Conservation (phyloP, 148 eudicot genomes). For the Spergularia bocconei region DNA sequence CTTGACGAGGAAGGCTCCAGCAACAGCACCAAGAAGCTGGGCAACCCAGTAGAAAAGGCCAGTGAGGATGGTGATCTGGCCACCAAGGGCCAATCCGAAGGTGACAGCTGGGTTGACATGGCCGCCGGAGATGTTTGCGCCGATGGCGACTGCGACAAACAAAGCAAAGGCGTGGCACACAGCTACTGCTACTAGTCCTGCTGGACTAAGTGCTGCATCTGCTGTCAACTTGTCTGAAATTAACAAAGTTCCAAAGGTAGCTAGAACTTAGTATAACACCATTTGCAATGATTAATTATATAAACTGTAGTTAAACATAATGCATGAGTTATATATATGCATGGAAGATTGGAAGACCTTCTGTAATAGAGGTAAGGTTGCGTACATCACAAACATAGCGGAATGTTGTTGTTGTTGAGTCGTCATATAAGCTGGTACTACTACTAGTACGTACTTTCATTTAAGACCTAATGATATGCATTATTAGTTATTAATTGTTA, state of each 20-base stretch:
- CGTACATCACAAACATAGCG: too few species aligned
- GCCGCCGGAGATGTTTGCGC: conserved; percentile 89
- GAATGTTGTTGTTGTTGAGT: too few species aligned
- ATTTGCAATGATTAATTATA: too few species aligned
- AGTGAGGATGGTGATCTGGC: conserved; percentile 90
- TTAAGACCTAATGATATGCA: not conserved
- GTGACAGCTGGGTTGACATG: conserved; percentile 92
- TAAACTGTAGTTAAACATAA: too few species aligned
- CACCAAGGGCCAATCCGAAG: conserved; percentile 81
- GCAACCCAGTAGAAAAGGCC: conserved; percentile 53
- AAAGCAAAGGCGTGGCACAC: conserved; percentile 70
- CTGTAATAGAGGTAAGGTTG: too few species aligned
- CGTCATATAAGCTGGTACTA: too few species aligned
- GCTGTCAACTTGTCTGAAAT: conserved; percentile 60
- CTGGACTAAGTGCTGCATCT: conserved; percentile 62
- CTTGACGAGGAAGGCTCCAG: conserved; percentile 50
- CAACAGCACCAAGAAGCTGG: conserved; percentile 37
- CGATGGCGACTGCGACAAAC: conserved; percentile 78
- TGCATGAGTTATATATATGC: too few species aligned
- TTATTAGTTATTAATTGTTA: too few species aligned
- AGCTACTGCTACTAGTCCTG: conserved; percentile 71
- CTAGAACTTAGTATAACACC: not conserved
- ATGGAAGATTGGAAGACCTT: too few species aligned
- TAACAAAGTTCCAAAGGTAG: not conserved
- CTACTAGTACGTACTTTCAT: not conserved